A percentile compares a stretch with the other conserved stretches of the same genome.
These are phyloP conservation scores for Orbilia javanica DNA, from an alignment of 2,329 filamentous ascomycete genomes.

Conservation along the genomic window DNA sequence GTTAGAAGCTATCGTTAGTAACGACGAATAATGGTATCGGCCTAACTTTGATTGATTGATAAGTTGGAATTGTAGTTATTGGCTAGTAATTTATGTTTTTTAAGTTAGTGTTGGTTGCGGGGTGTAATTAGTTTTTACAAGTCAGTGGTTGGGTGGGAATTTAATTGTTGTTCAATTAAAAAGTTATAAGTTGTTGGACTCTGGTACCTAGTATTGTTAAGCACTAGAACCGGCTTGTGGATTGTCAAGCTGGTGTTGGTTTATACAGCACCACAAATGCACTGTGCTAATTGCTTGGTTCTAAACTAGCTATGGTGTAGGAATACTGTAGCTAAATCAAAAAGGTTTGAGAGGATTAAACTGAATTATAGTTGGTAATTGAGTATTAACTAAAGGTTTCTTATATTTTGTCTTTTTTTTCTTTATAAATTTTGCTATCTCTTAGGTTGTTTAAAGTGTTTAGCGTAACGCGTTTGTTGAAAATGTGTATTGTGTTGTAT, in stretches of 20 bases:
- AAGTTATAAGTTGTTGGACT: background rate
- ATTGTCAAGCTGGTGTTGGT: background rate
- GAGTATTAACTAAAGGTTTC: slow-evolving; percentile 12
- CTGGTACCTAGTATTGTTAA: background rate
- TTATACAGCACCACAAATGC: background rate
- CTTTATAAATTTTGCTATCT: background rate
- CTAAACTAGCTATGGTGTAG: background rate
- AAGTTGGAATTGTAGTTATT: background rate
- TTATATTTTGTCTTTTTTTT: slow-evolving; percentile 5
- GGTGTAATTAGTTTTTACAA: background rate
- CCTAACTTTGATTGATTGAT: background rate
- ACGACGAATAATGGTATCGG: background rate
- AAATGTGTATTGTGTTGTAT: background rate
- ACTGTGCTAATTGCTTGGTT: background rate
- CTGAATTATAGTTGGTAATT: slow-evolving; percentile 13
- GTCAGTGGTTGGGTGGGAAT: background rate
- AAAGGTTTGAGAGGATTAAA: slow-evolving; percentile 5
- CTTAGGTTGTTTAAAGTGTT: background rate
- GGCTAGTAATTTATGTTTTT: slow-evolving; percentile 1
- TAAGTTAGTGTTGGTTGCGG: background rate
- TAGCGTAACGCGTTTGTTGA: background rate
- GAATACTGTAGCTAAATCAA: background rate
- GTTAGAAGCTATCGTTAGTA: background rate
- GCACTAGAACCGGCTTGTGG: background rate
- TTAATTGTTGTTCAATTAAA: background rate